Evolutionary conservation across 306 rosid genomes (phyloP).

Genomic region (Betula pendula): DNA sequence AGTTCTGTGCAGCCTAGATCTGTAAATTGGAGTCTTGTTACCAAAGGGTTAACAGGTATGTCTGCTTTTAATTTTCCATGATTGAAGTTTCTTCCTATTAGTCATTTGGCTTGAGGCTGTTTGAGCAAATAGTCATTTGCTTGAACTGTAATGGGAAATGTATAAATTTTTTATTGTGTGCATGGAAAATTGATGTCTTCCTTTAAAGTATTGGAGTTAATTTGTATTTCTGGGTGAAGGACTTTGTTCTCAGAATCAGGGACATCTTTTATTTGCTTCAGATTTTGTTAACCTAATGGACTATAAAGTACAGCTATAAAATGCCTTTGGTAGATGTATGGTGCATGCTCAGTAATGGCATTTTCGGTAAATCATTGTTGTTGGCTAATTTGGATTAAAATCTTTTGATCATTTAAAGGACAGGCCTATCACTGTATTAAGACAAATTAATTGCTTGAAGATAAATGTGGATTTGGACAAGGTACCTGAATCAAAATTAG

Average conservation of each 20-base stretch:
- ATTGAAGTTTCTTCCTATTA: background rate
- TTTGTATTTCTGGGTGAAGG: background rate
- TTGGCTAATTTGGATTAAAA: too few relatives aligned
- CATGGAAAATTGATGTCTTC: background rate
- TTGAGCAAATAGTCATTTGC: background rate
- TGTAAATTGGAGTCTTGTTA: constrained; percentile 91
- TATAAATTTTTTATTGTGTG: background rate
- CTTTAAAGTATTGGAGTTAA: constrained; percentile 1
- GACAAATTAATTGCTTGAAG: too few relatives aligned
- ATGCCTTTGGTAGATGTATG: too few relatives aligned
- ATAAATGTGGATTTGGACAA: too few relatives aligned
- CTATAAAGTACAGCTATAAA: background rate
- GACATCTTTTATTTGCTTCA: constrained; percentile 1
- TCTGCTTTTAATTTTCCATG: constrained; percentile 13
- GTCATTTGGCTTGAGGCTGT: background rate
- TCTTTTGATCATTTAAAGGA: too few relatives aligned
- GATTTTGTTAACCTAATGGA: background rate
- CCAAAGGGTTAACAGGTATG: constrained; percentile 83
- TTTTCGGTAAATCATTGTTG: too few relatives aligned
- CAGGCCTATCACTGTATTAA: too few relatives aligned
- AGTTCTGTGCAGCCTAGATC: constrained; percentile 86
- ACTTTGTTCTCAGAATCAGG: background rate
- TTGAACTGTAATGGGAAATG: background rate
- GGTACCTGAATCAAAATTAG: too few relatives aligned
- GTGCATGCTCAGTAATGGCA: too few relatives aligned